phyloP scores from a whole-genome alignment of 2,329 filamentous ascomycete genomes.

The Aspergillus clavatus region DNA sequence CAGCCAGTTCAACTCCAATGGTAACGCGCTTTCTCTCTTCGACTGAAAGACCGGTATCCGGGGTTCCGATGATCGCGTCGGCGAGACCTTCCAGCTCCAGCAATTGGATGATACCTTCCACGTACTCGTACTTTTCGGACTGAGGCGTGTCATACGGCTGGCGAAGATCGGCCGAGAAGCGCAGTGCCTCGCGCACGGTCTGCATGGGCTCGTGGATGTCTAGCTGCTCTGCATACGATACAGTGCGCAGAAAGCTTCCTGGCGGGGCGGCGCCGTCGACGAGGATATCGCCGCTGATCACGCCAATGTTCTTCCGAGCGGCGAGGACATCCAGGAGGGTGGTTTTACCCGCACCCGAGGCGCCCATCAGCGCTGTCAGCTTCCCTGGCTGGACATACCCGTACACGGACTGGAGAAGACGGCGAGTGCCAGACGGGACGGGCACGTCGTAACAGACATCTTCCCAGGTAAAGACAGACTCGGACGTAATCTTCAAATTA shows the following conservation, averaged over 20 bases:
- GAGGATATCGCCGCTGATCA: slow-evolving; percentile 41
- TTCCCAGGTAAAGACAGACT: slow-evolving; percentile 76
- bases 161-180: slow-evolving; percentile 61
- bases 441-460: slow-evolving; percentile 67
- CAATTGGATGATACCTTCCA: slow-evolving; percentile 63
- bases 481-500: slow-evolving; percentile 51
- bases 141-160: slow-evolving; percentile 54
- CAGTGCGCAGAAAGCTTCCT: slow-evolving; percentile 49
- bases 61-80: slow-evolving; percentile 58
- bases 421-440: slow-evolving; percentile 40
- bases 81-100: slow-evolving; percentile 65
- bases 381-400: slow-evolving; percentile 74
- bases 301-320: slow-evolving; percentile 42
- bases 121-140: slow-evolving; percentile 63
- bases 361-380: slow-evolving; percentile 75
- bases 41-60: slow-evolving; percentile 56
- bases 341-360: slow-evolving; percentile 57
- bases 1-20: slow-evolving; percentile 58
- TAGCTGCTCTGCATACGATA: slow-evolving; percentile 58
- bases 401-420: slow-evolving; percentile 56
- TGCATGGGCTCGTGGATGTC: slow-evolving; percentile 63
- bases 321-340: slow-evolving; percentile 46
- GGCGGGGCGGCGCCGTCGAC: slow-evolving; percentile 44
- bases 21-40: slow-evolving; percentile 66
- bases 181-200: slow-evolving; percentile 62